Conservation (phyloP, 2,329 filamentous ascomycete genomes). For the Fonsecaea nubica region DNA sequence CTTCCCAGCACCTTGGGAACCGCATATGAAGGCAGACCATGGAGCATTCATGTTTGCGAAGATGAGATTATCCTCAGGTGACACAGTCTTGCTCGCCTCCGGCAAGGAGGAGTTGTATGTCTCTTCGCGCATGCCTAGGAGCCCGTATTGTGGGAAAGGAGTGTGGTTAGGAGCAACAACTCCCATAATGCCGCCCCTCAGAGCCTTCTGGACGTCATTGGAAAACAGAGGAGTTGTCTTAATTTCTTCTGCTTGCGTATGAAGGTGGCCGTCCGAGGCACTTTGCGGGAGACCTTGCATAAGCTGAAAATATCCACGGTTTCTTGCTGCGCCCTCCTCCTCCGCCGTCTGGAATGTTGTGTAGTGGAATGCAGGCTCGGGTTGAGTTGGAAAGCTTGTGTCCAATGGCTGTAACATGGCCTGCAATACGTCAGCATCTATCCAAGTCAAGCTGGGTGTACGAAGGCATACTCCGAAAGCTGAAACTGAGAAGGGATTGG, state of each 20-base stretch:
- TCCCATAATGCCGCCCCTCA: conserved; percentile 3
- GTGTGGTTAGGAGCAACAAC: conserved; percentile 2
- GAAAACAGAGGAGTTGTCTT: conserved; percentile 32
- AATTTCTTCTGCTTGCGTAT: conserved; percentile 14
- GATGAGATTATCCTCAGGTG: conserved; percentile 38
- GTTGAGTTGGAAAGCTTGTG: not conserved
- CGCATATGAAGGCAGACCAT: conserved; percentile 67
- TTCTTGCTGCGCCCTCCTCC: not conserved
- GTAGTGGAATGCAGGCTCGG: not conserved
- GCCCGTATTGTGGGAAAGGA: conserved; percentile 40
- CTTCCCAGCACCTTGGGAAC: conserved; percentile 68
- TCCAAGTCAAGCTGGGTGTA: not conserved
- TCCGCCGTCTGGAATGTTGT: not conserved
- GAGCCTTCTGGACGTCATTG: conserved; percentile 15
- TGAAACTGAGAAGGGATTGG: conserved; percentile 1
- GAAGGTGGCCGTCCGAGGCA: conserved; percentile 2
- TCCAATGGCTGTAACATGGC: not conserved
- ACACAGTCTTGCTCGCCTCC: conserved; percentile 7
- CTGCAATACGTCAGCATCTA: not conserved
- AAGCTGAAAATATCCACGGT: not conserved
- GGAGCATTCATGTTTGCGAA: conserved; percentile 61
- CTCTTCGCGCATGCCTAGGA: conserved; percentile 38
- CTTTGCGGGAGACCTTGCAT: not conserved
- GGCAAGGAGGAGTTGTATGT: conserved; percentile 30
- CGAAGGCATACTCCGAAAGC: not conserved